Evolutionary conservation across 2,329 filamentous ascomycete species (phyloP), one percentile per base, ranked within the genome.

Genomic region (Cytospora piceae): DNA sequence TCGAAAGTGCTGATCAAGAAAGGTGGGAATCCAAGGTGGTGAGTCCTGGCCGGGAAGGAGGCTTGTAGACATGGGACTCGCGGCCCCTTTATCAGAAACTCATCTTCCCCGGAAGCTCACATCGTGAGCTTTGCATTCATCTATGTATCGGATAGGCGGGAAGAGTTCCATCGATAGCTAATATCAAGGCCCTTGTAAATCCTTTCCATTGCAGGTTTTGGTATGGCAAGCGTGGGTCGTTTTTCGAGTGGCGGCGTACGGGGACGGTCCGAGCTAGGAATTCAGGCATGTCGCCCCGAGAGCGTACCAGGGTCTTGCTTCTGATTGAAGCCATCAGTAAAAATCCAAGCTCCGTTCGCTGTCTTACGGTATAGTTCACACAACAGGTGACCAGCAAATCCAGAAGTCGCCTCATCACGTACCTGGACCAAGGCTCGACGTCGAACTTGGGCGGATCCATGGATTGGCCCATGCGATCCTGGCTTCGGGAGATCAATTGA

Each of bases 11-110:
- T 52, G 15, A 24, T 62, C 63, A 32, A 57, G 22, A 17, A 31
- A 63, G 63, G 24, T 56, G 52, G 55, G 37, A 34, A 14, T 53
- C 17, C 58, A 24, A 65, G 58, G 27, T 22, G 61, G 20, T 12
- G 61, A 52, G 61, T 64, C 57, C 59, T 61, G 58, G 62, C 57
- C 63, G 64, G 62, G 60, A 31, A 63, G 6, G 46, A 29, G 37
- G 49, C 27, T 39, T 6, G 24, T 22, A n/a, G 11, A 9, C 27
- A 46, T 27, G 12, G 46, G 11, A 37, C 34, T 39, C 53, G 17
- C 39, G 55, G 24, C 42, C n/a, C 51, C 58, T 64, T 52, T 64
- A 55, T 58, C n/a, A 49, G 20, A 51, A 34, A 46, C 34, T 12
- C 39, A 8, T 20, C 20, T 32, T 55, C 20, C 4, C 27, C 2